phyloP scores from a whole-genome alignment of 2,329 filamentous ascomycete genomes.

The Cryphonectria carpinicola region DNA sequence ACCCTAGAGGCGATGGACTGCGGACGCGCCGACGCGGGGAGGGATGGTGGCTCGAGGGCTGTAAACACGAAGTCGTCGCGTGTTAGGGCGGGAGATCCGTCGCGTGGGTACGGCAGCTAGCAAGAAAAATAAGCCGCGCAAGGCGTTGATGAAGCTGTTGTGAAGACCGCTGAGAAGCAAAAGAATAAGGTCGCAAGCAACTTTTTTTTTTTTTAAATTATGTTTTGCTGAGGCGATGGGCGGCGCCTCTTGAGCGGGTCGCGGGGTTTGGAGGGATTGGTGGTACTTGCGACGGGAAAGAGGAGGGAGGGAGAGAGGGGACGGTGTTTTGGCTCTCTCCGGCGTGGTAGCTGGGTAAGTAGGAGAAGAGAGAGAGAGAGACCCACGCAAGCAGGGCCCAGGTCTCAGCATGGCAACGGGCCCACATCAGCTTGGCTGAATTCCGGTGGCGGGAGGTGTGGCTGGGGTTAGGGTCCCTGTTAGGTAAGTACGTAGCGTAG shows the following conservation, averaged over 20 bases:
- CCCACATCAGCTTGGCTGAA: slow-evolving; percentile 4
- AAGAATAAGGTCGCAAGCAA: slow-evolving; percentile 14
- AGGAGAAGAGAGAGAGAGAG: not conserved
- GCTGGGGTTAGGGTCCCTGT: slow-evolving; percentile 13
- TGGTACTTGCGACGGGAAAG: slow-evolving; percentile 16
- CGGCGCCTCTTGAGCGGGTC: slow-evolving; percentile 25
- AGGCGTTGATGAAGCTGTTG: slow-evolving; percentile 7
- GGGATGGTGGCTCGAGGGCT: slow-evolving; percentile 18
- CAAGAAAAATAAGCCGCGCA: slow-evolving; percentile 14
- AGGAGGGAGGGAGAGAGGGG: slow-evolving; percentile 15
- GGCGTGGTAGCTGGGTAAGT: slow-evolving; percentile 15
- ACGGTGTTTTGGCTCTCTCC: slow-evolving; percentile 10
- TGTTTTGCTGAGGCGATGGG: slow-evolving; percentile 22
- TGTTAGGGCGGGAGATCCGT: slow-evolving; percentile 13
- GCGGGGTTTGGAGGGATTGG: slow-evolving; percentile 23
- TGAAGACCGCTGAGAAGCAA: slow-evolving; percentile 6
- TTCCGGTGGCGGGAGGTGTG: slow-evolving; percentile 12
- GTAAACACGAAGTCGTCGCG: slow-evolving; percentile 26
- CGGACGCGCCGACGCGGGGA: slow-evolving; percentile 25
- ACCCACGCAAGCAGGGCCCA: slow-evolving; percentile 2
- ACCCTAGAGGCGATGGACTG: slow-evolving; percentile 11
- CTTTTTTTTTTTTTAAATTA: not conserved
- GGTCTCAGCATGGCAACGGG: not conserved
- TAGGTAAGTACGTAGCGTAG: not conserved
- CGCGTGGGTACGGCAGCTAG: slow-evolving; percentile 23